These are phyloP conservation scores for Entrophospora sp. DNA, from an alignment of 192 early-diverging fungal genomes.

Conservation along the genomic window DNA sequence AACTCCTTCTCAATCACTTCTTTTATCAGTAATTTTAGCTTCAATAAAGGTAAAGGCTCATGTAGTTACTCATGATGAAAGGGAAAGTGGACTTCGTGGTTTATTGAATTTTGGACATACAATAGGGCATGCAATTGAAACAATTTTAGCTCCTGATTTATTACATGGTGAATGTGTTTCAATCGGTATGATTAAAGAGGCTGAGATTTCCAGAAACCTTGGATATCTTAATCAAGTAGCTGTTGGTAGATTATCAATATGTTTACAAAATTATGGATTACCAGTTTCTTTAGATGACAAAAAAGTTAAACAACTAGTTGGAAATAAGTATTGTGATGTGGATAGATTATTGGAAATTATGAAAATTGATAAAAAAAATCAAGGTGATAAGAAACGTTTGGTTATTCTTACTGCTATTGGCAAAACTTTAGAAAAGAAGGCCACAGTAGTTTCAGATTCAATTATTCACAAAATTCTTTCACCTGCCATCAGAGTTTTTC, in stretches of 20 bases:
- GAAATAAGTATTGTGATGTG: slow-evolving; percentile 58
- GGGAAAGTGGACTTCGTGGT: slow-evolving; percentile 88
- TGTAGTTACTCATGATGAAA: slow-evolving; percentile 92
- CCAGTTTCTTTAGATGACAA: slow-evolving; percentile 81
- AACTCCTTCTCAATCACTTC: slow-evolving; percentile 48
- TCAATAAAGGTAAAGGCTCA: slow-evolving; percentile 88
- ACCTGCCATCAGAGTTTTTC: slow-evolving; percentile 58
- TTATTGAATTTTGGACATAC: slow-evolving; percentile 97
- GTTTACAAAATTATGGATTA: slow-evolving; percentile 77
- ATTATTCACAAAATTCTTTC: slow-evolving; percentile 79
- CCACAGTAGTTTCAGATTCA: slow-evolving; percentile 75
- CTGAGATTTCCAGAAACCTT: slow-evolving; percentile 82
- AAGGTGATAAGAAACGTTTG: slow-evolving; percentile 83
- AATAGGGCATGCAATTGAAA: slow-evolving; percentile 95
- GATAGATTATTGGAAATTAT: slow-evolving; percentile 85
- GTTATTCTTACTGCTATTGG: slow-evolving; percentile 83
- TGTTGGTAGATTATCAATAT: slow-evolving; percentile 77
- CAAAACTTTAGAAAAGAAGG: slow-evolving; percentile 70
- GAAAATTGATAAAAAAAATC: slow-evolving; percentile 94
- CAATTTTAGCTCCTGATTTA: slow-evolving; percentile 75
- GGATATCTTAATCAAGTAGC: slow-evolving; percentile 79
- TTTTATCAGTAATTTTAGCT: slow-evolving; percentile 81
- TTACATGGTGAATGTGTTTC: slow-evolving; percentile 97
- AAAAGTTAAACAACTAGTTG: slow-evolving; percentile 50
- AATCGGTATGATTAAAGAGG: slow-evolving; percentile 91